These are phyloP conservation scores for Keqinozyma sinolaborantium DNA, from an alignment of 1,139 yeast species.

Conservation along the genomic window DNA sequence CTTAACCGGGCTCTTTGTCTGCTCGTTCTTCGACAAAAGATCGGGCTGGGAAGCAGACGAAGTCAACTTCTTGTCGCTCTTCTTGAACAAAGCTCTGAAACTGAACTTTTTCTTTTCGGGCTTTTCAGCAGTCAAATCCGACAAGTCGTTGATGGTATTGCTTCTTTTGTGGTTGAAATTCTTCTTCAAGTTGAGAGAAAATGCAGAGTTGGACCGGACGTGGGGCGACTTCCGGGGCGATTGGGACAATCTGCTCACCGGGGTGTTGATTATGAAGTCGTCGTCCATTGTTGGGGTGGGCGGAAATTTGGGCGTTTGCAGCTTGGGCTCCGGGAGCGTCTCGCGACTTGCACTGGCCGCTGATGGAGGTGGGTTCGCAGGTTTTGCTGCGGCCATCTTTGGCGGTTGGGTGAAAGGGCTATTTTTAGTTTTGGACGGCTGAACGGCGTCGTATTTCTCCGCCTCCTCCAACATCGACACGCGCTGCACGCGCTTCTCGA, in stretches of 20 bases:
- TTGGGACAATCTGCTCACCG: constrained; percentile 7
- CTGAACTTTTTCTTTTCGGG: constrained; percentile 32
- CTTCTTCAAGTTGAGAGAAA: constrained; percentile 16
- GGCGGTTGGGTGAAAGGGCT: constrained; percentile 1
- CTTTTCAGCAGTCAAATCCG: constrained; percentile 10
- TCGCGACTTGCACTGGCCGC: too few relatives aligned
- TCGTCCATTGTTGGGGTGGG: background rate
- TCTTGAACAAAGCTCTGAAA: constrained; percentile 36
- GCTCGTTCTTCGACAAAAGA: background rate
- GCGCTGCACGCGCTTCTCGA: background rate
- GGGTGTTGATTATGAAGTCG: constrained; percentile 2
- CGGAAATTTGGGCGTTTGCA: constrained; percentile 3
- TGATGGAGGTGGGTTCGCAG: too few relatives aligned
- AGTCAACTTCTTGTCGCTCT: constrained; percentile 6
- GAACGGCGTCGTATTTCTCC: background rate
- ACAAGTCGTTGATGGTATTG: constrained; percentile 20
- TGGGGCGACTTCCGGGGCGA: constrained; percentile 23
- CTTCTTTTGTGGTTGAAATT: constrained; percentile 24
- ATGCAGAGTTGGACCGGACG: constrained; percentile 27
- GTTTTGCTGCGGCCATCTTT: background rate
- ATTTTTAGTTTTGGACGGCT: constrained; percentile 1
- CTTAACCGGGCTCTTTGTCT: background rate
- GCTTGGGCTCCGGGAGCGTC: constrained; percentile 5
- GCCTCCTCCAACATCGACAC: background rate
- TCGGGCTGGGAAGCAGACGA: background rate